A percentile compares a stretch with the other conserved stretches of the same genome.
Conservation (phyloP, 1,139 yeast genomes). For the Chernovozyma aurita region DNA sequence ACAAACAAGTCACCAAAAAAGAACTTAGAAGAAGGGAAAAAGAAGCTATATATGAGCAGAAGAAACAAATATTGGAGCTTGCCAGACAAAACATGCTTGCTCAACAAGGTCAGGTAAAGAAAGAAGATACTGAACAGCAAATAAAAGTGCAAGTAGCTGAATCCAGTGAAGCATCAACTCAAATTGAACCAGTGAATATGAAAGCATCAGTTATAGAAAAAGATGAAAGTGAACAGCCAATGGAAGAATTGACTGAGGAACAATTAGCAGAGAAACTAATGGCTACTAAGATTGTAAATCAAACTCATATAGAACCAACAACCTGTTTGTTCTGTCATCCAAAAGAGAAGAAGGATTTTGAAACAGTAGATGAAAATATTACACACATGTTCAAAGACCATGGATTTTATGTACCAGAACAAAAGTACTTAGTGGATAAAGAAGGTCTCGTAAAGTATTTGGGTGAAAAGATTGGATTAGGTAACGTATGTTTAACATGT, state of each 20-base stretch:
- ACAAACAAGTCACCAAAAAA: constrained; percentile 48
- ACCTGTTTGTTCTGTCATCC: constrained; percentile 76
- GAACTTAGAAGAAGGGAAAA: constrained; percentile 62
- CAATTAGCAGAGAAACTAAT: constrained; percentile 49
- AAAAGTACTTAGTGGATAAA: constrained; percentile 59
- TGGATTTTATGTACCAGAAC: constrained; percentile 87
- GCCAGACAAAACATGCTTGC: constrained; percentile 55
- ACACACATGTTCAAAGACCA: constrained; percentile 73
- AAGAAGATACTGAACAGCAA: constrained; percentile 13
- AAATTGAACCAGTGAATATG: constrained; percentile 10
- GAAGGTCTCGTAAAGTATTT: constrained; percentile 70
- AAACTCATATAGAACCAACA: constrained; percentile 66
- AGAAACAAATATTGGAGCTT: constrained; percentile 53
- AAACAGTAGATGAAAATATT: constrained; percentile 55
- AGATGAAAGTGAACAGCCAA: constrained; percentile 8
- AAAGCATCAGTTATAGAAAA: constrained; percentile 5
- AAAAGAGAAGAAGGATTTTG: constrained; percentile 34
- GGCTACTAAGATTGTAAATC: constrained; percentile 53
- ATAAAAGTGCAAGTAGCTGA: constrained; percentile 1
- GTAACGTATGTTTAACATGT: constrained; percentile 82
- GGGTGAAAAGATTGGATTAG: constrained; percentile 80
- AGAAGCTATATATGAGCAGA: constrained; percentile 60
- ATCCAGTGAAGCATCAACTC: constrained; percentile 3
- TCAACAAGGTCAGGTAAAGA: constrained; percentile 16
- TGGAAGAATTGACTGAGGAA: constrained; percentile 19